Evolutionary conservation across 257 asterid genomes (phyloP).

Genomic region (Nicotiana noctiflora): DNA sequence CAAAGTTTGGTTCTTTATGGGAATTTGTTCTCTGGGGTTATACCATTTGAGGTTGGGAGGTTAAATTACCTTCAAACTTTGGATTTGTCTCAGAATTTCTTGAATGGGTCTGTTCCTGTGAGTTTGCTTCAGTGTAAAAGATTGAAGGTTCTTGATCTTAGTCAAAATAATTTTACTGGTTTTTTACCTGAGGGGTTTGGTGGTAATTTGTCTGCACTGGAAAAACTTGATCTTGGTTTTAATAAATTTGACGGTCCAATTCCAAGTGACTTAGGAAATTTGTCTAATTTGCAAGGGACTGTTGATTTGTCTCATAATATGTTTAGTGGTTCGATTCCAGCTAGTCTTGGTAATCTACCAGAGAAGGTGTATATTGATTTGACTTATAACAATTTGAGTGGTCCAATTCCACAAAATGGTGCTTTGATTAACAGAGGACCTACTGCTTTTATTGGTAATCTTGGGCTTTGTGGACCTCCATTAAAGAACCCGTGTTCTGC

Average conservation of each 20-base stretch:
- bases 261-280: conserved; percentile 61
- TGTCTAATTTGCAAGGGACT: conserved; percentile 65
- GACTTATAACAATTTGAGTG: conserved; percentile 58
- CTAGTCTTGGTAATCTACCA: conserved; percentile 77
- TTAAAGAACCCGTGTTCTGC: conserved; percentile 57
- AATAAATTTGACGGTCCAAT: conserved; percentile 55
- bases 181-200: conserved; percentile 56
- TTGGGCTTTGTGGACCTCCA: conserved; percentile 85
- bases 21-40: conserved; percentile 56
- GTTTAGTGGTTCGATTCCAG: conserved; percentile 67
- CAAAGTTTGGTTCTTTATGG: conserved; percentile 86
- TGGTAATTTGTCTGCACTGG: conserved; percentile 44
- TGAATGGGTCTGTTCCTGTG: conserved; percentile 59
- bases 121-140: conserved; percentile 51
- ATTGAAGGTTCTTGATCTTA: conserved; percentile 48
- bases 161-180: conserved; percentile 58
- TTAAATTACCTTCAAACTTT: conserved; percentile 55
- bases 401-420: conserved; percentile 88
- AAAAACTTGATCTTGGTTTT: conserved; percentile 58
- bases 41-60: conserved; percentile 61
- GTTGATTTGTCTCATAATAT: conserved; percentile 69
- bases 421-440: conserved; percentile 83
- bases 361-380: conserved; percentile 86
- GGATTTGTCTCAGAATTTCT: conserved; percentile 61
- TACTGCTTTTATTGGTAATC: conserved; percentile 88